A percentile compares a stretch with the other conserved stretches of the same genome.
These are phyloP conservation scores for Termitomyces sp. DNA, from an alignment of 768 basidiomycete genomes.

Conservation along the genomic window DNA sequence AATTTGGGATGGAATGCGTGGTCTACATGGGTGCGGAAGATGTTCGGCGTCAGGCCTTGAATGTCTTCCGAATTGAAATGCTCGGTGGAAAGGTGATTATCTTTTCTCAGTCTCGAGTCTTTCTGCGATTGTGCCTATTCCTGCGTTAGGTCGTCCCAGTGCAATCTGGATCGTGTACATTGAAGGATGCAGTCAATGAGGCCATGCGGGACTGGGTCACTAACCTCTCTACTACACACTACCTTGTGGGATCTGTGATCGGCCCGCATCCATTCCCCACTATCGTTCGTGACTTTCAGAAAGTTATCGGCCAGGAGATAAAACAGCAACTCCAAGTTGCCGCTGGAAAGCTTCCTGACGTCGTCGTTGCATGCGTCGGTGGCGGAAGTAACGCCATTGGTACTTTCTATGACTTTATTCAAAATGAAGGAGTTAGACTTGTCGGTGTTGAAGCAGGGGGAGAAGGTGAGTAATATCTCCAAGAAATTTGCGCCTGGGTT, in stretches of 20 bases:
- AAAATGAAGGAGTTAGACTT: conserved; percentile 77
- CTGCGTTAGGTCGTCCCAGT: conserved; percentile 80
- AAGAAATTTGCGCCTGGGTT: neutral
- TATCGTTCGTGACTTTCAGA: conserved; percentile 97
- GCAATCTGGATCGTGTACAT: conserved; percentile 85
- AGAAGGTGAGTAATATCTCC: conserved; percentile 55
- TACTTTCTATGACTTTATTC: conserved; percentile 95
- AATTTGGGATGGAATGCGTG: conserved; percentile 91
- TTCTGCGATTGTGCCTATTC: neutral
- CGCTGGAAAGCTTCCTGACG: conserved; percentile 87
- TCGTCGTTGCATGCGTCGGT: conserved; percentile 94
- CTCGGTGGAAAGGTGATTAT: conserved; percentile 75
- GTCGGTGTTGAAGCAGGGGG: conserved; percentile 98
- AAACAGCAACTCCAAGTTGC: conserved; percentile 73
- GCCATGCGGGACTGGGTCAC: conserved; percentile 99
- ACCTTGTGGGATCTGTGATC: conserved; percentile 94
- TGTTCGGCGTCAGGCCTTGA: conserved; percentile 90
- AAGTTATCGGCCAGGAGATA: conserved; percentile 88
- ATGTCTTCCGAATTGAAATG: conserved; percentile 98
- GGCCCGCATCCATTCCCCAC: conserved; percentile 99
- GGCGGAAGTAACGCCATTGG: conserved; percentile 98
- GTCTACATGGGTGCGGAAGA: conserved; percentile 99
- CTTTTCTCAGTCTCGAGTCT: neutral
- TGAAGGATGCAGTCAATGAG: conserved; percentile 98
- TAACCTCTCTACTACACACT: conserved; percentile 90